These are phyloP conservation scores for Ettlia oleoabundans DNA, from an alignment of 139 green algal species.

Conservation along the genomic window DNA sequence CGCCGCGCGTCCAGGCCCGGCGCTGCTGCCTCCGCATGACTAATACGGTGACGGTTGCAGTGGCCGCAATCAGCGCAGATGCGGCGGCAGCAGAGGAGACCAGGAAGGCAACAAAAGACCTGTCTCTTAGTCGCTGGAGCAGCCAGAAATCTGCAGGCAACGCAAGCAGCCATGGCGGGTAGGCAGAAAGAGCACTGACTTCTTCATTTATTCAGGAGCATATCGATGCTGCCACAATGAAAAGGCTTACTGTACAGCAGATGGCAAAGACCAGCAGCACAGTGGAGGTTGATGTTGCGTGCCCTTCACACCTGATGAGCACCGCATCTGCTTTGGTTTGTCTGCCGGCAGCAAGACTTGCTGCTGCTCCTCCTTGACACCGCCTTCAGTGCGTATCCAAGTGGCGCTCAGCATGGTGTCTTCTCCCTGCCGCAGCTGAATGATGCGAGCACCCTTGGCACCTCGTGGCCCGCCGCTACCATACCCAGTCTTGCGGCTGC, in stretches of 20 bases:
- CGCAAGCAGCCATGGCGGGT: too few species aligned
- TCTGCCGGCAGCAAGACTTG: background rate
- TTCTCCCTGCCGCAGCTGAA: background rate
- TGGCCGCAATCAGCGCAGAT: background rate
- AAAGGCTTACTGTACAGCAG: too few species aligned
- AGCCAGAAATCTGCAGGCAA: background rate
- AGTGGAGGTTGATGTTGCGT: too few species aligned
- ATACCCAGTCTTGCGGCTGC: constrained; percentile 39
- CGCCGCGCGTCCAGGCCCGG: too few species aligned
- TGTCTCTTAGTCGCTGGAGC: background rate
- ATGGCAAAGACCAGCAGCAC: too few species aligned
- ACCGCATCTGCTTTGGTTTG: background rate
- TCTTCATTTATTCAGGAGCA: too few species aligned
- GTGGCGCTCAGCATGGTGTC: background rate
- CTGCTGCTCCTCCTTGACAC: background rate
- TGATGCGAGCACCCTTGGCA: constrained; percentile 13
- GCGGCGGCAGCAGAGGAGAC: background rate
- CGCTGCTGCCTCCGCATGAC: background rate
- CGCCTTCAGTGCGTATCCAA: background rate
- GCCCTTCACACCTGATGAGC: background rate
- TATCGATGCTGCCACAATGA: too few species aligned
- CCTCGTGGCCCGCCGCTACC: constrained; percentile 28
- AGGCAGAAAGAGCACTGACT: too few species aligned
- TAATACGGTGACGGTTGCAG: background rate
- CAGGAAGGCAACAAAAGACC: background rate